Base-by-base conservation (phyloP, 352 stramenopile species). In the Thalassiosira mediterranea region DNA sequence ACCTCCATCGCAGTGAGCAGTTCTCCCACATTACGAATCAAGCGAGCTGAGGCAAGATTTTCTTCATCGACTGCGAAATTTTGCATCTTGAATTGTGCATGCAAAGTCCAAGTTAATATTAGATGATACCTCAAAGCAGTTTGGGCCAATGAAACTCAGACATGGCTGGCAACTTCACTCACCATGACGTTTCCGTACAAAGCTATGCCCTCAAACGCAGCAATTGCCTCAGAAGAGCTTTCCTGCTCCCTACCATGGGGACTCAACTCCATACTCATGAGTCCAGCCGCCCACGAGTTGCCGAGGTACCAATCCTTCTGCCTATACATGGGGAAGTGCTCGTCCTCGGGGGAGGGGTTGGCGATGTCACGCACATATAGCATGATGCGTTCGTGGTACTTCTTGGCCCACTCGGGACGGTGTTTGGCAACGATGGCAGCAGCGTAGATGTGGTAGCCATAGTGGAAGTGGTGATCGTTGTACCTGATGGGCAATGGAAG, bases 211-310 rank as follows among this genome's bases (percentile, higher is more conserved):
- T 95, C 90, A 60, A 95, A 95, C 0, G 84, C 82, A n/a, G 87
- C 80, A 68, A 95, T 94, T 25, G 91, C 86, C 62, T 95, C 91
- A 40, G 78, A 90, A 25, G 68, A 87, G 40, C 83, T 93, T 72
- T 95, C 91, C 83, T 95, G 88, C 69, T 95, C 95, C 17, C 89
- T 74, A 8, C 91, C 91, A 60, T 94, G 94, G 19, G 87, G 87
- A 2, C 76, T 67, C 7, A 75, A 73, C 19, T 77, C 76, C 23
- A 90, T 65, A 23, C 77, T 74, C 2, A 86, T 76, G 61, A 94
- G 87, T 51, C 91, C 91, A 51, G 76, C 87, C 5, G 91, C 91
- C 91, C 91, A 95, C 26, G 76, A 91, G 37, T 76, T 88, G 17
- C 90, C 90, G 57, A 95, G 69, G 61, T 86, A 94, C 83, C 83